Percentiles rank a stretch among this genome's conserved stretches.
Conservation (phyloP, 805 yeast genomes). For the Barnettozyma siamensis region DNA sequence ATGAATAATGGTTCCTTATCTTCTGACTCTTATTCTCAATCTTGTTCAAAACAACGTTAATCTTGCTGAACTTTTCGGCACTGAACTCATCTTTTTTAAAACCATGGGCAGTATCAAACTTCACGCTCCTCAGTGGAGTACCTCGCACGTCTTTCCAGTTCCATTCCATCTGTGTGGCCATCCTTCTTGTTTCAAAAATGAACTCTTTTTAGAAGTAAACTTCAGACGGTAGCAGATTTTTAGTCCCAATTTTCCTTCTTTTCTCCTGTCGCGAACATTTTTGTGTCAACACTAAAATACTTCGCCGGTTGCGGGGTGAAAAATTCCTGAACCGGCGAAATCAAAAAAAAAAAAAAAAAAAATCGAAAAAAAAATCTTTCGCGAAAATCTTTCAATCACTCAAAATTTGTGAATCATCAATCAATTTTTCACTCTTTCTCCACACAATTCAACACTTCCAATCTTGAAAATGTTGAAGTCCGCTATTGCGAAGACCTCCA, state of each 20-base stretch:
- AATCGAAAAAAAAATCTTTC: too few relatives aligned
- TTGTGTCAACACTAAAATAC: too few relatives aligned
- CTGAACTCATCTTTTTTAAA: conserved; percentile 16
- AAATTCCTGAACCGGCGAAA: too few relatives aligned
- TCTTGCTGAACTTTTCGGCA: conserved; percentile 12
- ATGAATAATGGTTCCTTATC: conserved; percentile 8
- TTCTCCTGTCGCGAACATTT: too few relatives aligned
- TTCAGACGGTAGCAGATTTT: too few relatives aligned
- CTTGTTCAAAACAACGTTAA: conserved; percentile 18
- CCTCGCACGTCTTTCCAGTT: conserved; percentile 18
- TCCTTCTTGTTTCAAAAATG: too few relatives aligned
- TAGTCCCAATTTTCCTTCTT: too few relatives aligned
- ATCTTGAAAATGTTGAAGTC: conserved; percentile 2
- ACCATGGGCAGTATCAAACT: conserved; percentile 10
- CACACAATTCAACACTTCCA: background rate
- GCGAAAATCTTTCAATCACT: background rate
- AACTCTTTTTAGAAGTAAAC: too few relatives aligned
- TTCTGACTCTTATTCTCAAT: conserved; percentile 18
- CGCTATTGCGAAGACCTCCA: conserved; percentile 2
- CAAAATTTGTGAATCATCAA: background rate
- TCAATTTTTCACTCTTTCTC: background rate
- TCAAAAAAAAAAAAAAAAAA: too few relatives aligned
- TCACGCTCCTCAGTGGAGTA: conserved; percentile 13
- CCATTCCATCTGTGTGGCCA: conserved; percentile 2
- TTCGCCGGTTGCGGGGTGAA: too few relatives aligned